Evolutionary conservation across 352 stramenopile species (phyloP), one percentile per base, ranked within the genome.

Genomic region (Globisporangium nagaii): DNA sequence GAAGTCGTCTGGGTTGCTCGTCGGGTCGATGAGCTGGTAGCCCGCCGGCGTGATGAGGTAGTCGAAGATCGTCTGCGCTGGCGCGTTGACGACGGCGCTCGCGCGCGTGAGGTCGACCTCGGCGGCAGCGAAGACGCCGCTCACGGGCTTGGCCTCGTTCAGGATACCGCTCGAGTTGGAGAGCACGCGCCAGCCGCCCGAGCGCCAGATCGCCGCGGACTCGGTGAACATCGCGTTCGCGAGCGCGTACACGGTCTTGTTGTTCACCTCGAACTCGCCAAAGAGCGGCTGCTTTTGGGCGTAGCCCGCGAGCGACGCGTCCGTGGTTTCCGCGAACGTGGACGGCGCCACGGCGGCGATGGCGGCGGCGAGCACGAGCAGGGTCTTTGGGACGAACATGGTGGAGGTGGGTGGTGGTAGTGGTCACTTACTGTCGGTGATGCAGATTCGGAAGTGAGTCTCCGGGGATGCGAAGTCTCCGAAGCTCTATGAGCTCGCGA

Each of bases 11-110:
- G 56, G 50, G 53, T 64, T 67, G 53, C 65, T 73, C 12, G 30
- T 19, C 41, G 65, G 65, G 51, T 73, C 65, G 31, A 73, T 73
- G 57, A 73, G 48, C 36, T 64, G 39, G 62, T 64, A 70, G 31
- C 65, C 65, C 24, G 56, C 8, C 2, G 61, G 65, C 17, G 65
- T 70, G 44, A 73, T 60, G 24, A 73, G 65, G 44, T 58, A 68
- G 37, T 73, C 61, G 24, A 73, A 73, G 34, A 73, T 35, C 43
- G 59, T 62, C 43, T 73, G 65, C 9, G 65, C 65, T 13, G 61
- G 53, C 3, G 54, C 53, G 34, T 63, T 22, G 1, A 73, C 60
- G 27, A 70, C 34, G 12, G 43, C 65, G 3, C 30, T 50, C 9
- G 57, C 65, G 22, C 65, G 65, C 40, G 61, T 70, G 44, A 73